phyloP scores from a whole-genome alignment of 2,329 filamentous ascomycete species.

The Lasiodiplodia gonubiensis region DNA sequence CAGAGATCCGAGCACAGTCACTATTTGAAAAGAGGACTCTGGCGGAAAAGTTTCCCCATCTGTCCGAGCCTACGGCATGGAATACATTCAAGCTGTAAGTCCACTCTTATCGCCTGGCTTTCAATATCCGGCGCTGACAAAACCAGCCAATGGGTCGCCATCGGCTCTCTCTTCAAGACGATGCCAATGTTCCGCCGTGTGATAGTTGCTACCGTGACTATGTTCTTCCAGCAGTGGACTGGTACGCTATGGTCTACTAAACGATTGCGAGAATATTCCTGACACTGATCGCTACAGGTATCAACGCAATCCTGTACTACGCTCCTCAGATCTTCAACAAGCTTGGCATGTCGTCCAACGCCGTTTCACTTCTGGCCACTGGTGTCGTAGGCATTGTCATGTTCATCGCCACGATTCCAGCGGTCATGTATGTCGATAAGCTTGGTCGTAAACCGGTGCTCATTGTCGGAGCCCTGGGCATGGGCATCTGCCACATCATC shows the following conservation, averaged over 20 bases:
- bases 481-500: conserved; percentile 73
- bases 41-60: conserved; percentile 70
- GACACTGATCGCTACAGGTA: conserved; percentile 34
- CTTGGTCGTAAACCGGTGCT: conserved; percentile 68
- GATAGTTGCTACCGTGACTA: conserved; percentile 61
- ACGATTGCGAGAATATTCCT: conserved; percentile 34
- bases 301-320: conserved; percentile 56
- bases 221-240: conserved; percentile 60
- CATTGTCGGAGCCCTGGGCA: conserved; percentile 69
- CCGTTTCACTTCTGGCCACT: conserved; percentile 67
- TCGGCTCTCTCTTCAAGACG: conserved; percentile 67
- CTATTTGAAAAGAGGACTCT: conserved; percentile 77
- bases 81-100: conserved; percentile 55
- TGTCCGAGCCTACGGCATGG: conserved; percentile 64
- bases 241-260: conserved; percentile 41
- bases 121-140: background rate
- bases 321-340: conserved; percentile 57
- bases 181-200: conserved; percentile 71
- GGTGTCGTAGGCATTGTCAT: conserved; percentile 75
- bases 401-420: conserved; percentile 70
- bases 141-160: conserved; percentile 70
- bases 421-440: conserved; percentile 69
- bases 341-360: conserved; percentile 53
- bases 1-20: conserved; percentile 82
- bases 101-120: background rate